Evolutionary conservation across 805 yeast genomes (phyloP).

Genomic region (Debaryomyces maramus): DNA sequence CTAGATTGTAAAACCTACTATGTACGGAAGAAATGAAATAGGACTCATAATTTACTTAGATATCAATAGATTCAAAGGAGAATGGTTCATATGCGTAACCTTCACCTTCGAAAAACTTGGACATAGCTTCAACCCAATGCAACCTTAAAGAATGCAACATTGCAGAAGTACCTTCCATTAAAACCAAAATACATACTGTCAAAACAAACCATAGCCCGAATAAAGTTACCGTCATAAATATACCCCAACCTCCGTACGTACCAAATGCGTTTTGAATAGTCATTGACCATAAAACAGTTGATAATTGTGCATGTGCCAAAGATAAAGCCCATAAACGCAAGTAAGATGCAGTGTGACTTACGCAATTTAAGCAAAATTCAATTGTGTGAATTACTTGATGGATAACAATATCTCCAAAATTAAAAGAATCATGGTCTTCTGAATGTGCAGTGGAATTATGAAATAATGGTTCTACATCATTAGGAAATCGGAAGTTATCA

Average conservation of each 20-base stretch:
- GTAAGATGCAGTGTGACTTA: constrained; percentile 78
- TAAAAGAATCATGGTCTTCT: constrained; percentile 33
- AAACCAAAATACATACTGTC: constrained; percentile 66
- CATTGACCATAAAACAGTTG: constrained; percentile 75
- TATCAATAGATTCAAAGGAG: constrained; percentile 35
- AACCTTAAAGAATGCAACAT: constrained; percentile 76
- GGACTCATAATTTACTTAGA: constrained; percentile 7
- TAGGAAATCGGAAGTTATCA: constrained; percentile 39
- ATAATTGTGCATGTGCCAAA: constrained; percentile 76
- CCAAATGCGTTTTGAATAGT: constrained; percentile 66
- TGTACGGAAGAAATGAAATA: too few relatives aligned
- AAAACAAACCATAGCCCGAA: constrained; percentile 77
- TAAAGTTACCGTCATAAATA: constrained; percentile 55
- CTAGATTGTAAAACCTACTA: too few relatives aligned
- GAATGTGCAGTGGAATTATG: constrained; percentile 25
- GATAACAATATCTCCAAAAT: constrained; percentile 67
- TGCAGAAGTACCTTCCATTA: constrained; percentile 85
- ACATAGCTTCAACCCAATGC: constrained; percentile 85
- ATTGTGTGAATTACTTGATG: constrained; percentile 81
- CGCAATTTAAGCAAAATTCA: constrained; percentile 78
- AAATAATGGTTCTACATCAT: constrained; percentile 37
- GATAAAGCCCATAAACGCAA: constrained; percentile 78
- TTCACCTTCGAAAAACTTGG: constrained; percentile 76
- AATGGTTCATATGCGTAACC: constrained; percentile 70
- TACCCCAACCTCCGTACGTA: constrained; percentile 52